phyloP scores from a whole-genome alignment of 2,329 filamentous ascomycete genomes.

The Pezicula rhizophila region DNA sequence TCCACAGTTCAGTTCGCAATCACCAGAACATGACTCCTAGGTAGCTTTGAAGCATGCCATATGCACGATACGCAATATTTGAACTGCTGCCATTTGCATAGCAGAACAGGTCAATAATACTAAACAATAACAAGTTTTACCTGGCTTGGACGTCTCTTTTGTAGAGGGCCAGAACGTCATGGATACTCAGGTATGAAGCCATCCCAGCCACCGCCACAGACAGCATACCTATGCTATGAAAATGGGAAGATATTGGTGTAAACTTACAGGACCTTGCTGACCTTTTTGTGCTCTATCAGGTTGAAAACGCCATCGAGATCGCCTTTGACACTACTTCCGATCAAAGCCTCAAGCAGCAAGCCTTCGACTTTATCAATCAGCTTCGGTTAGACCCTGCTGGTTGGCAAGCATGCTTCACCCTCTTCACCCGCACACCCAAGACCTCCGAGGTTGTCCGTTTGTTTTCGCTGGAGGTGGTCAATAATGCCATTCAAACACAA shows the following conservation, averaged over 20 bases:
- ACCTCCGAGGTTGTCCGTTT: conserved; percentile 80
- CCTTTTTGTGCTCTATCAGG: conserved; percentile 45
- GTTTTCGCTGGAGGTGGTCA: conserved; percentile 86
- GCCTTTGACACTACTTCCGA: conserved; percentile 78
- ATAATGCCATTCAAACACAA: conserved; percentile 79
- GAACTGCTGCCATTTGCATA: conserved; percentile 16
- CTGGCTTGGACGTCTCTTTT: conserved; percentile 4
- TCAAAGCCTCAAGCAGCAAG: conserved; percentile 70
- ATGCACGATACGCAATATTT: conserved; percentile 13
- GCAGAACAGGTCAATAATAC: conserved; percentile 11
- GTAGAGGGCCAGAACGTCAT: conserved; percentile 16
- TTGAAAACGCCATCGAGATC: conserved; percentile 93
- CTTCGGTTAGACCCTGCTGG: conserved; percentile 75
- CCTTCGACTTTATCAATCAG: conserved; percentile 73
- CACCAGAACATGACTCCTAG: conserved; percentile 21
- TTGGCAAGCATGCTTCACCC: conserved; percentile 82
- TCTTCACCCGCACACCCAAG: conserved; percentile 75
- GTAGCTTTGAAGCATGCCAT: conserved; percentile 21
- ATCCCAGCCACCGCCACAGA: conserved; percentile 7
- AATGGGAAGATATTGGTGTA: neutral
- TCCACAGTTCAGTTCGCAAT: neutral
- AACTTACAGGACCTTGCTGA: conserved; percentile 9
- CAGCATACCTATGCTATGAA: neutral
- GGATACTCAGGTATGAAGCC: conserved; percentile 25
- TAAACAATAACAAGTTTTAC: neutral